Percentiles rank a stretch among this genome's conserved stretches.
Conservation (phyloP, 1,284 basidiomycete species). For the Ganoderma boninense region DNA sequence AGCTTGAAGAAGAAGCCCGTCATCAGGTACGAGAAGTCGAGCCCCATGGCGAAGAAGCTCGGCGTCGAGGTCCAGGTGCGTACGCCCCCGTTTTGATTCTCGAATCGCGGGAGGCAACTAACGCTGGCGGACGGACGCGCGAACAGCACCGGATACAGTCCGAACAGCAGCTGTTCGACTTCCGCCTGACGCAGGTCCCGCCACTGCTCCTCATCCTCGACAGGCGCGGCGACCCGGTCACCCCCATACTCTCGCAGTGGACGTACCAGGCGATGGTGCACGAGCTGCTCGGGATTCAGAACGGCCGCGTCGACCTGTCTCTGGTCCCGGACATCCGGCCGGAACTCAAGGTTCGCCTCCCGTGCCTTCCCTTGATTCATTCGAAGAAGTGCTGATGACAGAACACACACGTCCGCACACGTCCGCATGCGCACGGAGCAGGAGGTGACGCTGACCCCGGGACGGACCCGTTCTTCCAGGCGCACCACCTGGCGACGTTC, state of each 20-base stretch:
- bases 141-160: constrained; percentile 74
- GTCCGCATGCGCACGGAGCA: constrained; percentile 44
- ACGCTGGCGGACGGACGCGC: constrained; percentile 6
- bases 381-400: neutral
- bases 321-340: constrained; percentile 88
- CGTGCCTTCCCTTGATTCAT: neutral
- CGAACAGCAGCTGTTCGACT: constrained; percentile 81
- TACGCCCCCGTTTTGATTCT: constrained; percentile 4
- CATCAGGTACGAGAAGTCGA: constrained; percentile 96
- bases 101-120: too few relatives aligned
- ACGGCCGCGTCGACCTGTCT: constrained; percentile 89
- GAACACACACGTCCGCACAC: neutral
- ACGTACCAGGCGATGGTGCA: constrained; percentile 99
- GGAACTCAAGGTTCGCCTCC: constrained; percentile 75
- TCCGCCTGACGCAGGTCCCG: constrained; percentile 77
- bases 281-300: constrained; percentile 93
- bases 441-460: constrained; percentile 95
- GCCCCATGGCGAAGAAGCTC: constrained; percentile 89
- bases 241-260: constrained; percentile 98
- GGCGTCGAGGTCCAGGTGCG: constrained; percentile 86
- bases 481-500: constrained; percentile 93
- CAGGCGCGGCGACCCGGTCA: constrained; percentile 96
- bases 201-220: constrained; percentile 85
- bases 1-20: constrained; percentile 96
- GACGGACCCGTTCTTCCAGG: constrained; percentile 95